Percentiles rank a stretch among this genome's conserved stretches.
Evolutionary conservation across 106 monocot species (phyloP).

Genomic region (Allium sativum): DNA sequence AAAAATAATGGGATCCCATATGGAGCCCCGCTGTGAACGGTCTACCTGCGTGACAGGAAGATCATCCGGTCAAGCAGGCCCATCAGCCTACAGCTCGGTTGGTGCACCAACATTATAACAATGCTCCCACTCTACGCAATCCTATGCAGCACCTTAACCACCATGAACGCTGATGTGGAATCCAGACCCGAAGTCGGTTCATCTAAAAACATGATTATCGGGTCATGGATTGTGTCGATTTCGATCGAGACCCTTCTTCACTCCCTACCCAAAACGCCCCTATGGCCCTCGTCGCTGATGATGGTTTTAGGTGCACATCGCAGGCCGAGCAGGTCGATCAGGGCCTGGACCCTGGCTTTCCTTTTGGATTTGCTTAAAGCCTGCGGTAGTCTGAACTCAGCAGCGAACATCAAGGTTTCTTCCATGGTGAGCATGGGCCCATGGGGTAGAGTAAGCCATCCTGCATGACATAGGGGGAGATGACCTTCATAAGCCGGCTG

Average conservation of each 20-base stretch:
- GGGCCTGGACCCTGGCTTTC: constrained; percentile 40
- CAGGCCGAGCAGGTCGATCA: constrained; percentile 74
- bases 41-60: constrained; percentile 66
- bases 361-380: constrained; percentile 44
- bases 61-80: constrained; percentile 66
- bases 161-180: constrained; percentile 92
- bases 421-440: constrained; percentile 35
- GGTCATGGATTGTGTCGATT: constrained; percentile 88
- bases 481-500: constrained; percentile 2
- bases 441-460: constrained; percentile 32
- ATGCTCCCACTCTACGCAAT: constrained; percentile 89
- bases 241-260: constrained; percentile 77
- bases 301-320: constrained; percentile 48
- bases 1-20: constrained; percentile 43
- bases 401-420: constrained; percentile 34
- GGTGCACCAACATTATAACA: constrained; percentile 83
- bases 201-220: constrained; percentile 83
- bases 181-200: constrained; percentile 96
- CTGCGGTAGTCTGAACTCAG: constrained; percentile 73
- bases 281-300: constrained; percentile 73
- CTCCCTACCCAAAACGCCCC: constrained; percentile 82
- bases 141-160: constrained; percentile 69
- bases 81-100: constrained; percentile 76
- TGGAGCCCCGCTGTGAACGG: constrained; percentile 54
- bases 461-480: constrained; percentile 52